Base-by-base conservation (phyloP, 306 rosid species). In the Quercus suber region DNA sequence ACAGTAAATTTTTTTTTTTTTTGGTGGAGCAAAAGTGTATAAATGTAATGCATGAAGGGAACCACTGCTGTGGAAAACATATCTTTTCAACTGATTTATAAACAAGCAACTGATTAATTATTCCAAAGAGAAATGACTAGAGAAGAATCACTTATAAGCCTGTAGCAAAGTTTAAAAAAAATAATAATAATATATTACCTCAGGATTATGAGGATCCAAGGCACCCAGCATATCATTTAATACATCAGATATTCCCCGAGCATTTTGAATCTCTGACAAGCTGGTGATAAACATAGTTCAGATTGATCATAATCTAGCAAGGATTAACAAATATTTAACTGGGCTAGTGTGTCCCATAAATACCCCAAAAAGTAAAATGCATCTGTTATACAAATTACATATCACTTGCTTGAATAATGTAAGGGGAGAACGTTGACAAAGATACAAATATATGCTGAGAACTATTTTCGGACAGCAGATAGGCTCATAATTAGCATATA, bases 211-310 rank as follows among this genome's bases (percentile, higher is more conserved):
- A 45, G 91, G 92, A 86, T 88, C 94, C 92, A 93, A 88, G 27
- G 92, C 98, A 73, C 83, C 82, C 71, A 96, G 97, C 93, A 96
- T 96, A 79, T 96, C 99, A 84, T 83, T 85, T 85, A 96, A 89
- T 59, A 96, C 92, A 87, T 91, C 94, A 53, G 93, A 89, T 65
- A 96, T 51, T 73, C 97, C 99, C 77, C 83, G 83, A 76, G 98
- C 97, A 87, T 86, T 93, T 82, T 86, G 90, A 73, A 96, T 91
- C 81, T 96, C 98, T 55, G 31, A 53, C 79, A 88, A 81, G 89
- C 99, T 96, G 90, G 79, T 81, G 43, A 82, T 12, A 70, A 73
- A 59, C 64, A 80, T 81, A 82, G 31, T 60, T 35, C 52, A 81
- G 76, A 58, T 73, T 64, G 74, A 53, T 25, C 30, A 21, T 69